Evolutionary conservation across 768 basidiomycete genomes (phyloP).

Genomic region (Termitomyces sp.): DNA sequence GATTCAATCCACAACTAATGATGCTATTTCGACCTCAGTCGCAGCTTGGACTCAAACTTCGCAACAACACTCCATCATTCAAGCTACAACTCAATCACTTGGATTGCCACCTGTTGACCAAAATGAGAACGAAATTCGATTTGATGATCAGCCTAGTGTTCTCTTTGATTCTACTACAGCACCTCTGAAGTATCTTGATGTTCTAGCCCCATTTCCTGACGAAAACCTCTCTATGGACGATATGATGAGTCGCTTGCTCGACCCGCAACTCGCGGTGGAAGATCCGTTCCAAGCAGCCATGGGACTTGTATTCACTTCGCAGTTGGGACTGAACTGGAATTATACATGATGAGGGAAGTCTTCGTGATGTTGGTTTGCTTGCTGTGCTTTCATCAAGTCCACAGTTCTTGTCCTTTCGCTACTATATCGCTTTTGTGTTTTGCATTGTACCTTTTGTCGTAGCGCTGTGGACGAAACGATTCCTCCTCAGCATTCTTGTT

Average conservation of each 20-base stretch:
- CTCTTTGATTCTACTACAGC: conserved; percentile 22
- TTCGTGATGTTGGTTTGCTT: not conserved
- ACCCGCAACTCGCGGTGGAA: conserved; percentile 26
- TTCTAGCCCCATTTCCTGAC: conserved; percentile 23
- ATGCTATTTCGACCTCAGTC: not conserved
- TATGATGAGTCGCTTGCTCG: conserved; percentile 29
- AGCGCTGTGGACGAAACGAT: too few relatives aligned
- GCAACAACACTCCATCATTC: not conserved
- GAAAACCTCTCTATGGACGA: conserved; percentile 17
- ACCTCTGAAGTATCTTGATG: conserved; percentile 32
- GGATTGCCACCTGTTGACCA: not conserved
- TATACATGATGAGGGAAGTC: conserved; percentile 5
- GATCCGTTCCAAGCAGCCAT: conserved; percentile 48
- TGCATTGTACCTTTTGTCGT: not conserved
- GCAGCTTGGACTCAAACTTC: not conserved
- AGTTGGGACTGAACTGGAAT: conserved; percentile 33
- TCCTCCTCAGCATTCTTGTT: too few relatives aligned
- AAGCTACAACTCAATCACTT: not conserved
- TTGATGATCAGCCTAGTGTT: conserved; percentile 8
- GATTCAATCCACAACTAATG: not conserved
- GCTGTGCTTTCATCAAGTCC: conserved; percentile 15
- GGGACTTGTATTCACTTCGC: conserved; percentile 39
- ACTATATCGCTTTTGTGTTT: not conserved
- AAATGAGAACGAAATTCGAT: not conserved
- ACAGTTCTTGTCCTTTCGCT: not conserved